Evolutionary conservation across 2,329 filamentous ascomycete species (phyloP).

Genomic region (Bipolaris cookei): DNA sequence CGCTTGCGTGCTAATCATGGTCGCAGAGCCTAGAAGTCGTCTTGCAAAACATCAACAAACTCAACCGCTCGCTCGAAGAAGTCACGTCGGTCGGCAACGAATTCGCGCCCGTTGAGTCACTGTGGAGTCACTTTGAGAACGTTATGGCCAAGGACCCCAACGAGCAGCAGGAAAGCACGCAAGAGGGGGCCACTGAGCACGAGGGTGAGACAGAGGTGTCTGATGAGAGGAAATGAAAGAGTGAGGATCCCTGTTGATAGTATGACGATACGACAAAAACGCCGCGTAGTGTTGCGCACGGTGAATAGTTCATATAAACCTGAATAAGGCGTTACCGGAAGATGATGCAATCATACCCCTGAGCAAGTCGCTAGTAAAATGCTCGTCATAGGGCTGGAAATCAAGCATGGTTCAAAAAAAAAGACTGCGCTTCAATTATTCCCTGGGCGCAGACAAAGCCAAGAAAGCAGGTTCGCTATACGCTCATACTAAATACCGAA

Average conservation of each 20-base stretch:
- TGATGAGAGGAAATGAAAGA: slow-evolving; percentile 28
- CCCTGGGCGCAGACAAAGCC: slow-evolving; percentile 16
- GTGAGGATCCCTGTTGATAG: background rate
- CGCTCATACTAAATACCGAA: slow-evolving; percentile 40
- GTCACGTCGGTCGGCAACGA: slow-evolving; percentile 95
- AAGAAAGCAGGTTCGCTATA: slow-evolving; percentile 13
- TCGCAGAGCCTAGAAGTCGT: slow-evolving; percentile 79
- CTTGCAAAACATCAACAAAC: slow-evolving; percentile 91
- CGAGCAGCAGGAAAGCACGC: slow-evolving; percentile 38
- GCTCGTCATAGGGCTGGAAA: background rate
- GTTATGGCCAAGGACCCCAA: slow-evolving; percentile 82
- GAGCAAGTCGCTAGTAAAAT: background rate
- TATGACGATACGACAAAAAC: background rate
- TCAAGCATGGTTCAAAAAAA: slow-evolving; percentile 18
- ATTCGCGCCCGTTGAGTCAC: slow-evolving; percentile 92
- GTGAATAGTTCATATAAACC: slow-evolving; percentile 3
- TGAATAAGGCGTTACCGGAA: slow-evolving; percentile 3
- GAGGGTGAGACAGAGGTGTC: slow-evolving; percentile 29
- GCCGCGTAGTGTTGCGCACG: slow-evolving; percentile 1
- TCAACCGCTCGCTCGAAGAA: slow-evolving; percentile 90
- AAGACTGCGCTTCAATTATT: slow-evolving; percentile 28
- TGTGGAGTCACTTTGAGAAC: slow-evolving; percentile 97
- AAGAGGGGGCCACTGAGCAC: slow-evolving; percentile 33
- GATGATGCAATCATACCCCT: slow-evolving; percentile 21
- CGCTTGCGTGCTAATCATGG: background rate